Evolutionary conservation across 1,139 yeast species (phyloP).

Genomic region (Geotrichum candidum): DNA sequence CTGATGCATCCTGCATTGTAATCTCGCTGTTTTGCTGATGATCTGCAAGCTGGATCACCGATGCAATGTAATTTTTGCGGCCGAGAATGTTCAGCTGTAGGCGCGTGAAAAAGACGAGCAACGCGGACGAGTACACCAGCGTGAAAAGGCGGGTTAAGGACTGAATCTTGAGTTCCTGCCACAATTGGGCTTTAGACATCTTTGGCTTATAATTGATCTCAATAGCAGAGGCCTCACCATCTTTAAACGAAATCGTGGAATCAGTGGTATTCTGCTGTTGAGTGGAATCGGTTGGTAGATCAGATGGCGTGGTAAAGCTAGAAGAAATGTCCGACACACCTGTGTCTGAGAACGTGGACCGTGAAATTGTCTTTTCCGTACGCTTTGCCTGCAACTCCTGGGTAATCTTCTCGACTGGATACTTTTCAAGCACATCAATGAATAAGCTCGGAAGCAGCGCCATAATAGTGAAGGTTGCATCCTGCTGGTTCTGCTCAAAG

Average conservation of each 20-base stretch:
- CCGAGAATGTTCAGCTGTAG: constrained; percentile 85
- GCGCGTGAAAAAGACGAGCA: constrained; percentile 69
- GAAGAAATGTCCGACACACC: constrained; percentile 25
- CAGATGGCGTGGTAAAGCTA: constrained; percentile 34
- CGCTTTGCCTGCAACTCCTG: constrained; percentile 62
- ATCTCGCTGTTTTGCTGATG: constrained; percentile 26
- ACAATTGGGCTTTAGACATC: constrained; percentile 64
- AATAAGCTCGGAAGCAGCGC: constrained; percentile 77
- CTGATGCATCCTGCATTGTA: constrained; percentile 5
- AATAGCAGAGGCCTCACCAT: constrained; percentile 11
- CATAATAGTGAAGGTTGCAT: constrained; percentile 76
- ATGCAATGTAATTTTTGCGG: constrained; percentile 73
- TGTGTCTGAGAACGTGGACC: constrained; percentile 14
- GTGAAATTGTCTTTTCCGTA: constrained; percentile 30
- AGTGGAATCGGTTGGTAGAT: background rate
- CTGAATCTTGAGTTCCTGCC: constrained; percentile 76
- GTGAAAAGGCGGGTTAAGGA: constrained; percentile 69
- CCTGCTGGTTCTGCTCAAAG: constrained; percentile 88
- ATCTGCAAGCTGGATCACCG: constrained; percentile 65
- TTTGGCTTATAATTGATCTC: constrained; percentile 15
- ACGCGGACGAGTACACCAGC: constrained; percentile 59
- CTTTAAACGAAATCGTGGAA: constrained; percentile 5
- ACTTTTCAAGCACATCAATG: constrained; percentile 53
- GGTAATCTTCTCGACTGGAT: constrained; percentile 71
- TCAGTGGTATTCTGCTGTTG: background rate